These are phyloP conservation scores for Parietichytrium sp. DNA, from an alignment of 108 stramenopile genomes.

Conservation along the genomic window DNA sequence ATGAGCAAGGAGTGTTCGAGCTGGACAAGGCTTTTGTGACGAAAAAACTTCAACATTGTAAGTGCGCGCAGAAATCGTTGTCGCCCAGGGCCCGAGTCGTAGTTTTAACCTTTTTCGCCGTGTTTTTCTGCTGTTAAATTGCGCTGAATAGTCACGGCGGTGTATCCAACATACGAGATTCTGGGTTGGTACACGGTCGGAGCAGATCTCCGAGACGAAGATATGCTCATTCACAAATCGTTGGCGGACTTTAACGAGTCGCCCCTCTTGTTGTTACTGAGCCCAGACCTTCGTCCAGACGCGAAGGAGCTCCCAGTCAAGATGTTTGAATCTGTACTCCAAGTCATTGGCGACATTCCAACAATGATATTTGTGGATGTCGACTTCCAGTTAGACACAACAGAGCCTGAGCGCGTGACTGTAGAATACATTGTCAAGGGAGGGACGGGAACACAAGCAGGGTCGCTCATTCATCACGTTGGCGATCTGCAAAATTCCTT, in stretches of 20 bases:
- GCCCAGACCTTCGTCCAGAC: background rate
- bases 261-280: background rate
- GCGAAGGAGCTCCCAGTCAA: conserved; percentile 38
- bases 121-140: no score
- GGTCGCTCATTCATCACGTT: background rate
- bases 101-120: no score
- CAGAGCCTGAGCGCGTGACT: conserved; percentile 25
- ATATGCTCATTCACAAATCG: conserved; percentile 7
- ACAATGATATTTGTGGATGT: conserved; percentile 29
- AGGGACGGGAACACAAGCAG: background rate
- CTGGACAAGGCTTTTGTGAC: background rate
- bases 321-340: conserved; percentile 21
- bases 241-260: conserved; percentile 13
- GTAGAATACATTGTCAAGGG: conserved; percentile 38
- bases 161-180: background rate
- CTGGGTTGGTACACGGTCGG: conserved; percentile 38
- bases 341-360: background rate
- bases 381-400: conserved; percentile 18
- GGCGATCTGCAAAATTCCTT: background rate
- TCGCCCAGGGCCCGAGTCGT: no score
- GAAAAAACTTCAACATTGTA: background rate
- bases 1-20: background rate
- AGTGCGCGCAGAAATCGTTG: no score
- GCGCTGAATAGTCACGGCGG: no score
- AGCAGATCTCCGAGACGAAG: background rate